Base-by-base conservation (phyloP, 2,329 filamentous ascomycete genomes). In the Curvularia verruculosa region DNA sequence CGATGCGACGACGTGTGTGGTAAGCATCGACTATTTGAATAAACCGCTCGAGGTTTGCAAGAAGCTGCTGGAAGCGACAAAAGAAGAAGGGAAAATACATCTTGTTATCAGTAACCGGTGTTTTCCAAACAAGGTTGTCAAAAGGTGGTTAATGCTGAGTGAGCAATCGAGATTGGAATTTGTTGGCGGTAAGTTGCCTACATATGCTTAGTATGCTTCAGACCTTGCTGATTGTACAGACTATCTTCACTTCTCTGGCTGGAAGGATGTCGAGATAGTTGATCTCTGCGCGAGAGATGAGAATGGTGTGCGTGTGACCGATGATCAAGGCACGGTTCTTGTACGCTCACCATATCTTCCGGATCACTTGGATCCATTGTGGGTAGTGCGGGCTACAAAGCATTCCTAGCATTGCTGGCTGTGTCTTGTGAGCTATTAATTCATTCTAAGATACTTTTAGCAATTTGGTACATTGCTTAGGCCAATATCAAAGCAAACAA, bases 241-340 rank as follows among this genome's bases (percentile, higher is more conserved):
- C 55, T 84, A 82, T 63, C 69, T 84, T 56, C 77, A 79, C 66
- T 82, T 81, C 64, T 77, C 80, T 6, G 82, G 81, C 0, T 85
- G 82, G 82, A 75, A 74, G 31, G 66, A 78, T n/a, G 78, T 85
- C 28, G 81, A 84, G 72, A 81, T 84, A 60, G 77, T 84, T n/a
- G 78, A 82, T 52, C 59, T 83, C n/a, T 79, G 78, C 59, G 75
- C 79, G 58, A 74, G 76, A 23, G 74, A 74, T n/a, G 61, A 61
- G 15, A 54, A 58, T 4, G 67, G 66, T 0, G 43, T 54, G 29
- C 61, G 66, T 23, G 61, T 64, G 7, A 69, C 66, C 0, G 63
- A 72, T 23, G 67, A 68, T 40, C 60, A 65, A 10, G 64, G 68
- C 3, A 65, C 59, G 1, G 63, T 68, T 0, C 21, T 60, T 7